Base-by-base conservation (phyloP, 2,329 filamentous ascomycete genomes). In the Alternaria sp. region DNA sequence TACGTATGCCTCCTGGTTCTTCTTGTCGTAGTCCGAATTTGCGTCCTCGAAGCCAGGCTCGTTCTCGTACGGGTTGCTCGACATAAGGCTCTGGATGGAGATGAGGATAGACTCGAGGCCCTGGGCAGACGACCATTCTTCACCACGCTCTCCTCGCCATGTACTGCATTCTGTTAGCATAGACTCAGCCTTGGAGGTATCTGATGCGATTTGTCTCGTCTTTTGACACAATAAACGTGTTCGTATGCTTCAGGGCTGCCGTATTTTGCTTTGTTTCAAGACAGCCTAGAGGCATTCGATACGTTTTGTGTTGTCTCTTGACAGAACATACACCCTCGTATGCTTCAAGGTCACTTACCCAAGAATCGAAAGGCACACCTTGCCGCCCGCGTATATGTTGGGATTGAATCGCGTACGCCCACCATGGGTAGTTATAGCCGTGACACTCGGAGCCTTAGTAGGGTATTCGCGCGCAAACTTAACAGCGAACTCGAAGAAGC, bases 51-150 rank as follows among this genome's bases (percentile, higher is more conserved):
- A 97, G 6, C 96, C 96, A 1, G 96, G 96, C 78, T 99, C 96
- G 73, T 98, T 97, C 77, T 96, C 93, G 80, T 97, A 98, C 0
- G 95, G 96, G 72, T 97, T 97, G 26, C 88, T 83, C 1, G 93
- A 97, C 91, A 99, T 94, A 47, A 99, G 84, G 78, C 94, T 97
- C 80, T 99, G 96, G 61, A 99, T 97, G 6, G 95, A 98, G 57
- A 98, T 88, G 51, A 99, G 81, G 52, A 98, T 93, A 1, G 95
- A 98, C 79, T 98, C 96, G 1, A 99, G 85, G 7, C 96, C 95
- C 79, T 98, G 96, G 1, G 95, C 96, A 15, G 94, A 93, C 15
- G 94, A 97, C 96, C 96, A 99, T 78, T 97, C 90, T 80, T 98
- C 96, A 59, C 94, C 93, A 15, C 89, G 87, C 75, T 97, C 91